phyloP scores from a whole-genome alignment of 495 filamentous ascomycete species.

The Trypethelium eluteriae region DNA sequence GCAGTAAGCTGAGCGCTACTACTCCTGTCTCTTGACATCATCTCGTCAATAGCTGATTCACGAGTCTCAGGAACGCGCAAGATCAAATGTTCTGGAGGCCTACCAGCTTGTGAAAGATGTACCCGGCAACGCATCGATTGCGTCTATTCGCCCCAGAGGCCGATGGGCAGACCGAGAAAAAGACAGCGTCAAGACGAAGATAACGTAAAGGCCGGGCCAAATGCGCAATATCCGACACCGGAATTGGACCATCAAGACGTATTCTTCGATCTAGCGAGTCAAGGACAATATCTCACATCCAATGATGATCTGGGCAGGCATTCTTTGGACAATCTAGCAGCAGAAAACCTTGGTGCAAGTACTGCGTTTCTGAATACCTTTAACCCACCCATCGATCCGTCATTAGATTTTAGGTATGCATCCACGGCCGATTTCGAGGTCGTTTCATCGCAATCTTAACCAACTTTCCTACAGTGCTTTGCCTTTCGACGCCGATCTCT shows the following conservation, averaged over 20 bases:
- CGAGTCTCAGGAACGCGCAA: conserved; percentile 29
- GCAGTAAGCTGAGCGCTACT: conserved; percentile 23
- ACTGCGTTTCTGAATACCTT: not conserved
- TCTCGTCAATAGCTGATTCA: not conserved
- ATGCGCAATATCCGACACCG: not conserved
- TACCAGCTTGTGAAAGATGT: conserved; percentile 29
- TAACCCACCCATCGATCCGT: conserved; percentile 10
- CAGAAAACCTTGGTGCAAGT: not conserved
- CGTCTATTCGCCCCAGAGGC: conserved; percentile 35
- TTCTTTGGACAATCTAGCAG: not conserved
- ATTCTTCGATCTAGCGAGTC: not conserved
- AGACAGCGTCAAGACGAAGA: conserved; percentile 25
- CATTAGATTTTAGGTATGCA: conserved; percentile 17
- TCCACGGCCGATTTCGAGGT: not conserved
- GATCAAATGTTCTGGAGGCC: conserved; percentile 33
- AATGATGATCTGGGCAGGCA: not conserved
- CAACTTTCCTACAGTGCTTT: not conserved
- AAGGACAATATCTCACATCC: not conserved
- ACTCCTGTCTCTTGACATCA: not conserved
- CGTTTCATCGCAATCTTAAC: not conserved
- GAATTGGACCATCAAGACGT: not conserved
- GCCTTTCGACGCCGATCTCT: not conserved
- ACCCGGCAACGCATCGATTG: conserved; percentile 29
- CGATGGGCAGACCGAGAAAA: conserved; percentile 34
- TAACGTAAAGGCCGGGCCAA: not conserved